Percentiles rank a stretch among this genome's conserved stretches.
phyloP scores from a whole-genome alignment of 352 stramenopile genomes.

The Blastocystis sp. region DNA sequence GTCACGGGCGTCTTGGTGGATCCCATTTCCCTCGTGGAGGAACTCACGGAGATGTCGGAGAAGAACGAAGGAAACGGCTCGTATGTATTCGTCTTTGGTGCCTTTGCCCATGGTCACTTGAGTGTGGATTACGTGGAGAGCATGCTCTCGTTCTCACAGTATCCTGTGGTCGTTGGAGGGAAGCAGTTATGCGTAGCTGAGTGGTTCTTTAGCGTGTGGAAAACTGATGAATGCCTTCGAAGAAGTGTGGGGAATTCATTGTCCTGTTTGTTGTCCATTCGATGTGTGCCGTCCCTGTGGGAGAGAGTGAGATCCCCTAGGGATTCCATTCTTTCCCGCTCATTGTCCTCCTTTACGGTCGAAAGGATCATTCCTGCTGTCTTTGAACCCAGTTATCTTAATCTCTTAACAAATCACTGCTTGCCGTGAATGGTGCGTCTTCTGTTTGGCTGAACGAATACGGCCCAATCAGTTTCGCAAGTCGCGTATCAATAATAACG shows the following conservation, averaged over 20 bases:
- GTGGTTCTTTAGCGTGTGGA: conserved; percentile 56
- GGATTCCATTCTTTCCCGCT: too few relatives aligned
- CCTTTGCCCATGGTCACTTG: conserved; percentile 60
- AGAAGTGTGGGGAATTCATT: conserved; percentile 44
- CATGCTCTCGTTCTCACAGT: conserved; percentile 61
- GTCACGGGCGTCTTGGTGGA: conserved; percentile 51
- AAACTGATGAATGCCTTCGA: conserved; percentile 68
- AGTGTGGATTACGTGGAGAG: conserved; percentile 49
- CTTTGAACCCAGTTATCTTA: too few relatives aligned
- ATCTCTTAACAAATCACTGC: too few relatives aligned
- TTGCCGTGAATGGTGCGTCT: too few relatives aligned
- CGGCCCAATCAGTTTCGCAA: too few relatives aligned
- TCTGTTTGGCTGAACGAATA: too few relatives aligned
- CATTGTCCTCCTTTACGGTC: too few relatives aligned
- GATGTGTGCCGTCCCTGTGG: neutral
- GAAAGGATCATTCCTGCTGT: too few relatives aligned
- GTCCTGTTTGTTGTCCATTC: neutral
- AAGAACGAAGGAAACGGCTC: neutral
- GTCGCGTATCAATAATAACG: too few relatives aligned
- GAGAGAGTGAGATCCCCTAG: too few relatives aligned
- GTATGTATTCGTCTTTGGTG: conserved; percentile 60
- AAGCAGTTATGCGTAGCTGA: conserved; percentile 20
- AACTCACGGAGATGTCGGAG: neutral
- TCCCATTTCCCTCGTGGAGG: conserved; percentile 19
- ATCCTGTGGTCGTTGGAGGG: conserved; percentile 1